Evolutionary conservation across 139 green algal genomes (phyloP).

Genomic region (Chlamydomonas schloesseri): DNA sequence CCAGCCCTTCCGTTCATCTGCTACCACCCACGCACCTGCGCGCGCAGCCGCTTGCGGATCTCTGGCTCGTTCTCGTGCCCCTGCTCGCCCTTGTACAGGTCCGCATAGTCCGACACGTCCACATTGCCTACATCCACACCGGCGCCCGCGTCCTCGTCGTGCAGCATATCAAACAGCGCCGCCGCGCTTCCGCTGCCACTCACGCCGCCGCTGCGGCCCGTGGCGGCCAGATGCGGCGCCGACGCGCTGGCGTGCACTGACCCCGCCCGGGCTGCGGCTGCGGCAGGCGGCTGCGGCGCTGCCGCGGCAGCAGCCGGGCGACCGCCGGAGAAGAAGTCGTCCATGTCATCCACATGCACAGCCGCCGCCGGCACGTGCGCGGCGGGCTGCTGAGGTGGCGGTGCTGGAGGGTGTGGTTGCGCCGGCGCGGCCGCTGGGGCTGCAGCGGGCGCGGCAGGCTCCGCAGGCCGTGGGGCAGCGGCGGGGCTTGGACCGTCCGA

Average conservation of each 20-base stretch:
- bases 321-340: constrained; percentile 66
- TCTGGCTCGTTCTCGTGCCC: constrained; percentile 58
- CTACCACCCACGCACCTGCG: background rate
- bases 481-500: background rate
- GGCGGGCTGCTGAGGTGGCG: background rate
- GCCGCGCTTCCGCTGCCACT: background rate
- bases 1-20: background rate
- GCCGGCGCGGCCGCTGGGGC: background rate
- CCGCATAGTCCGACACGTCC: constrained; percentile 38
- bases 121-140: background rate
- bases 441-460: background rate
- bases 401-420: background rate
- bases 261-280: background rate
- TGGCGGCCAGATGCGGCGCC: background rate
- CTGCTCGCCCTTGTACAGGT: constrained; percentile 45
- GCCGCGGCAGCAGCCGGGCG: background rate
- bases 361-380: background rate
- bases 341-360: constrained; percentile 48
- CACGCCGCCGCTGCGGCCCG: background rate
- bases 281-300: background rate
- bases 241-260: constrained; percentile 31
- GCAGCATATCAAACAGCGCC: constrained; percentile 22
- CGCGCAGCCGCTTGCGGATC: constrained; percentile 33
- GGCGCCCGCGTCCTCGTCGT: background rate
- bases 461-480: too few relatives aligned